A percentile compares a stretch with the other conserved stretches of the same genome.
These are phyloP conservation scores for Anaeramoeba flamelloides DNA, from an alignment of 78 protist species.

Conservation along the genomic window DNA sequence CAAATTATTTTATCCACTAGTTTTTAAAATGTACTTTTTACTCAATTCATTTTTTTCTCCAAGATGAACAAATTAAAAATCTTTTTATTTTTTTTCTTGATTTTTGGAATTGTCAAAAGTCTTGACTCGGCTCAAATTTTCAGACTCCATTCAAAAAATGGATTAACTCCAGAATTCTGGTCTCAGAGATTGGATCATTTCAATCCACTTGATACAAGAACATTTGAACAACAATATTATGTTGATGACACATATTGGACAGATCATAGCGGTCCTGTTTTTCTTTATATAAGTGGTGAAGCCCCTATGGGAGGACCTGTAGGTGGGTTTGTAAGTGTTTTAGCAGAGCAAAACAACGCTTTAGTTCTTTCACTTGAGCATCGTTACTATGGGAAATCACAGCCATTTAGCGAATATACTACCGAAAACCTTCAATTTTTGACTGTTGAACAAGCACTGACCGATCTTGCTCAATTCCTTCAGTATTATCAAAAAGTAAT, in stretches of 20 bases:
- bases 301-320: constrained; percentile 10
- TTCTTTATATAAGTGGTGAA: constrained; percentile 20
- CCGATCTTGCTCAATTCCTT: constrained; percentile 20
- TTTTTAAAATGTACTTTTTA: no score
- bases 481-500: not conserved
- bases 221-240: constrained; percentile 19
- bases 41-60: no score
- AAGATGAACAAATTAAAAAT: no score
- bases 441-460: constrained; percentile 39
- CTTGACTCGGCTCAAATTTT: no score
- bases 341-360: constrained; percentile 17
- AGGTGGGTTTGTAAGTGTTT: no score
- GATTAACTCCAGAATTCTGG: not conserved
- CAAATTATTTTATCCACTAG: no score
- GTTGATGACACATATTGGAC: constrained; percentile 23
- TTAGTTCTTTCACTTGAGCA: constrained; percentile 54
- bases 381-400: constrained; percentile 53
- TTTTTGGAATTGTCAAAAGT: no score
- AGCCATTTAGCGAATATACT: constrained; percentile 30
- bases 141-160: no score
- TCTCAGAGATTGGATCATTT: constrained; percentile 30
- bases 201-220: constrained; percentile 5
- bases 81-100: no score
- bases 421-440: constrained; percentile 43
- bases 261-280: constrained; percentile 4